Evolutionary conservation across 495 filamentous ascomycete species (phyloP).

Genomic region (Xylaria telfairii): DNA sequence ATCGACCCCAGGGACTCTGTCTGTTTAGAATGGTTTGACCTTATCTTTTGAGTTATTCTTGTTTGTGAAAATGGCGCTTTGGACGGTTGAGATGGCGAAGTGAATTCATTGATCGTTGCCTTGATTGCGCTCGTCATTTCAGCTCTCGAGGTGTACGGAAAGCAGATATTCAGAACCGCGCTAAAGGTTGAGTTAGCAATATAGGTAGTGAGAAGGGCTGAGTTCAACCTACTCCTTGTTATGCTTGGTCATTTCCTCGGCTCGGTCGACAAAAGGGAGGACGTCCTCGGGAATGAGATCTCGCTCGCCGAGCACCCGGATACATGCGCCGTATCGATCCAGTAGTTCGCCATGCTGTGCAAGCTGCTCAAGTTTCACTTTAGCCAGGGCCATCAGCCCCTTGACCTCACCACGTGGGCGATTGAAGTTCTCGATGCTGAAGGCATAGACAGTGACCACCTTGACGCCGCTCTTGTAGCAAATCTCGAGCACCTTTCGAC

Average conservation of each 20-base stretch:
- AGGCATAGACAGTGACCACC: conserved; percentile 96
- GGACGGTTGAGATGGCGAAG: conserved; percentile 64
- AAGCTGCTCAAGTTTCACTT: conserved; percentile 88
- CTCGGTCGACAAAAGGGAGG: conserved; percentile 81
- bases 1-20: conserved; percentile 57
- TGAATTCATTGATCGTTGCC: conserved; percentile 83
- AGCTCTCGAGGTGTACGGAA: conserved; percentile 93
- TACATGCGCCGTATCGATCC: conserved; percentile 87
- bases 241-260: conserved; percentile 78
- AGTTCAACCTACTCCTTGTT: conserved; percentile 69
- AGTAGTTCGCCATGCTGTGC: conserved; percentile 91
- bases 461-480: conserved; percentile 96
- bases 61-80: conserved; percentile 81
- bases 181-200: conserved; percentile 45
- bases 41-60: conserved; percentile 84
- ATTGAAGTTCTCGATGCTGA: conserved; percentile 99
- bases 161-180: conserved; percentile 92
- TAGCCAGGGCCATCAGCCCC: conserved; percentile 96
- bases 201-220: background rate
- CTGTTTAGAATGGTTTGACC: conserved; percentile 58
- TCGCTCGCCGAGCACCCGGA: conserved; percentile 81
- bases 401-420: conserved; percentile 97
- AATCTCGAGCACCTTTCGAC: conserved; percentile 84
- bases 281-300: conserved; percentile 85
- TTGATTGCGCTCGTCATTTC: conserved; percentile 94